These are phyloP conservation scores for Fusarium beomiforme DNA, from an alignment of 2,329 filamentous ascomycete genomes.

Conservation along the genomic window DNA sequence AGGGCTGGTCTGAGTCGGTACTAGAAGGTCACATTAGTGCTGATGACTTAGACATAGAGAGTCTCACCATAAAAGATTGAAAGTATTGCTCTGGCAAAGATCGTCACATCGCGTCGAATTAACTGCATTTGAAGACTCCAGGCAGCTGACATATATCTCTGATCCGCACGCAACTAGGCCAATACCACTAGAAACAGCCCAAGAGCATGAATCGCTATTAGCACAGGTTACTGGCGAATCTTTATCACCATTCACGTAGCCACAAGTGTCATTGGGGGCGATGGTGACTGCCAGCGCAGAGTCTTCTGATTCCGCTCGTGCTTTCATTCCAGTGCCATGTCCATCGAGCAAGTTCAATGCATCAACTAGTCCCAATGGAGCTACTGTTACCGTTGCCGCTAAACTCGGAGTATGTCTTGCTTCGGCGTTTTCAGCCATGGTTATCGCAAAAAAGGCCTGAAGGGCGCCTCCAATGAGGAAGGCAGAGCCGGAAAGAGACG, in stretches of 20 bases:
- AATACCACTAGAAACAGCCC: neutral
- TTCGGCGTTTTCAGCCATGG: fast-evolving
- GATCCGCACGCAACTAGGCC: neutral
- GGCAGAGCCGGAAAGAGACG: neutral
- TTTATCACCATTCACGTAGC: neutral
- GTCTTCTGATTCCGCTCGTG: neutral
- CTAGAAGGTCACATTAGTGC: neutral
- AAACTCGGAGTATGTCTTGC: neutral
- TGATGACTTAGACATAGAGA: fast-evolving
- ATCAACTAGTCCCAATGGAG: neutral
- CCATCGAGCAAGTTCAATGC: neutral
- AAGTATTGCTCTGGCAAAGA: neutral
- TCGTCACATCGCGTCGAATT: neutral
- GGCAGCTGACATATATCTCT: fast-evolving
- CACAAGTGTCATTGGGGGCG: neutral
- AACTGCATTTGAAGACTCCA: neutral
- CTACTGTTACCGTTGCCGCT: neutral
- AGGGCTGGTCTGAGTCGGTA: neutral
- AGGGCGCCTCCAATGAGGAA: neutral
- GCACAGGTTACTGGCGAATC: neutral
- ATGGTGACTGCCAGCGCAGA: neutral
- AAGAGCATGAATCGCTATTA: neutral
- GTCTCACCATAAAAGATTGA: neutral
- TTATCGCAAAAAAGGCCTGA: neutral
- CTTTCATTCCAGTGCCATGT: neutral